Evolutionary conservation across 305 asterid species (phyloP), one percentile per base, ranked within the genome.

Genomic region (Solanum hybrid): DNA sequence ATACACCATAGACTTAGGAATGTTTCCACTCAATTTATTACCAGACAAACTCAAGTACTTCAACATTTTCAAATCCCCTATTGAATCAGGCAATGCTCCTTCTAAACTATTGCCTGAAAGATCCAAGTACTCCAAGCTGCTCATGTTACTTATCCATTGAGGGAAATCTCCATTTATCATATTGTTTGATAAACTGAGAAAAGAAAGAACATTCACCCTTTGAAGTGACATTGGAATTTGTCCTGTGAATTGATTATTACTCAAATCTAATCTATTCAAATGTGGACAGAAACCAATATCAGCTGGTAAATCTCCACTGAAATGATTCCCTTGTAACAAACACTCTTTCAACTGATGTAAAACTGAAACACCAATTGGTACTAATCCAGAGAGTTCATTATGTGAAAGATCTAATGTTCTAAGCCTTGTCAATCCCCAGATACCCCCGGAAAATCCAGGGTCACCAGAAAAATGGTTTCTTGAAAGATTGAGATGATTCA

Each of bases 221-320:
- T 93, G 96, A 37, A 96, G 38, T 14, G 98, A 94, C 27, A 82
- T 92, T 3, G 99, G 98, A 60, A 95, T 36, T 37, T 27, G 71
- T 17, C 96, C 98, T 1, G 93, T 90, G 38, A 97, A 91, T 17
- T 71, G 88, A 90, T 97, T 97, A 37, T 88, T 37, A 92, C 97
- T 91, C 5, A 95, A 79, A 87, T 97, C 99, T 35, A 97, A 11
- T 16, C 40, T 90, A 24, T 20, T 92, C 82, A 97, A 73, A 87
- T 97, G 99, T 20, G 96, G 98, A 64, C 98, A 96, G 0, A 91
- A 81, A 13, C 99, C 98, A 86, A 96, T 92, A 88, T 97, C 99
- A 60, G 86, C 64, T 0, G 99, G 98, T 24, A 97, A 46, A 6
- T 90, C 86, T 27, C 96, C 98, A 20, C 98, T 94, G 42, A 97